These are phyloP conservation scores for Phellopilus nigrolimitatus DNA, from an alignment of 1,284 basidiomycete species.

Conservation along the genomic window DNA sequence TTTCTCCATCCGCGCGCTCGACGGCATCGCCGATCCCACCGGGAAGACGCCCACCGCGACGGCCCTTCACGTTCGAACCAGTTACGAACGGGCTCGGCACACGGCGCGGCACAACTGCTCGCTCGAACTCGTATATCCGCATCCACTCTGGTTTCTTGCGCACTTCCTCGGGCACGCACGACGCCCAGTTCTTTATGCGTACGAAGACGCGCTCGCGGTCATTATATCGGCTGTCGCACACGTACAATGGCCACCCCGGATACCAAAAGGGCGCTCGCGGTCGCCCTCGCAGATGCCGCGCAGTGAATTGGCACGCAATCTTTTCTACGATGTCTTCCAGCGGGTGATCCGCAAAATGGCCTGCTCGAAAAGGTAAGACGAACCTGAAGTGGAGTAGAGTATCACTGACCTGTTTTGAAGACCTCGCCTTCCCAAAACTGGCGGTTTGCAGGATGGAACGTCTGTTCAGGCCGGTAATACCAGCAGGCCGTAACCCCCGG, in stretches of 20 bases:
- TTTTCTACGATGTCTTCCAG: constrained; percentile 90
- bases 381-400: constrained; percentile 15
- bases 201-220: constrained; percentile 79
- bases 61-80: constrained; percentile 28
- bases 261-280: constrained; percentile 79
- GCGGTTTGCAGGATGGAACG: constrained; percentile 74
- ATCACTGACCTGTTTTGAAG: constrained; percentile 80
- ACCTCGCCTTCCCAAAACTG: constrained; percentile 90
- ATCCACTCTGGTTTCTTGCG: constrained; percentile 75
- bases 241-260: constrained; percentile 85
- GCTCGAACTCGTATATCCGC: constrained; percentile 81
- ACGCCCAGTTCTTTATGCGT: constrained; percentile 92
- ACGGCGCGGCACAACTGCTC: constrained; percentile 58
- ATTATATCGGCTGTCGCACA: constrained; percentile 90
- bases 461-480: constrained; percentile 93
- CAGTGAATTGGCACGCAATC: constrained; percentile 82
- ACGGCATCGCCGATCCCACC: constrained; percentile 56
- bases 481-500: constrained; percentile 77
- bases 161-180: constrained; percentile 83
- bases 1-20: constrained; percentile 40
- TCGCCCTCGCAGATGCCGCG: constrained; percentile 77
- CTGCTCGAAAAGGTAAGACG: constrained; percentile 26
- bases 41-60: constrained; percentile 36
- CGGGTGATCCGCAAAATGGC: constrained; percentile 82
- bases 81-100: constrained; percentile 66